A percentile compares a stretch with the other conserved stretches of the same genome.
These are phyloP conservation scores for Saxophila tyrrhenica DNA, from an alignment of 495 filamentous ascomycete species.

Conservation along the genomic window DNA sequence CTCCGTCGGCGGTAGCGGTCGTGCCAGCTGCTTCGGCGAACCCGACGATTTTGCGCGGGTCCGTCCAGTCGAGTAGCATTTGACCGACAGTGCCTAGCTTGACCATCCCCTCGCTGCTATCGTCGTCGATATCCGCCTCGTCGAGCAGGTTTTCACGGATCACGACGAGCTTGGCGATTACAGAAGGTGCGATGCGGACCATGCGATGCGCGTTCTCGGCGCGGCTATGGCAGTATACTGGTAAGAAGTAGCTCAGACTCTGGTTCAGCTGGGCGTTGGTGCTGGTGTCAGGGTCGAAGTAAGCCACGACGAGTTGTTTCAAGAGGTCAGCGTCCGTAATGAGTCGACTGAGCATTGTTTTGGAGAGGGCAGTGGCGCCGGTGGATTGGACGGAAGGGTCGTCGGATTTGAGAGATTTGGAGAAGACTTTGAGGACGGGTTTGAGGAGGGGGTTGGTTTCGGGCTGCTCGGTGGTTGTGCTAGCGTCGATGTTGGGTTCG, in stretches of 20 bases:
- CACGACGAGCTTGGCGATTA: conserved; percentile 50
- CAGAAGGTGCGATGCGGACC: conserved; percentile 54
- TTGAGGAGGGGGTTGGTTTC: conserved; percentile 39
- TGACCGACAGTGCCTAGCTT: conserved; percentile 59
- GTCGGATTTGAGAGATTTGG: conserved; percentile 60
- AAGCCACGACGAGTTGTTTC: conserved; percentile 67
- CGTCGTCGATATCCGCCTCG: conserved; percentile 49
- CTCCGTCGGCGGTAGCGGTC: conserved; percentile 31
- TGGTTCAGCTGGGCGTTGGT: conserved; percentile 82
- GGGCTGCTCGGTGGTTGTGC: conserved; percentile 26
- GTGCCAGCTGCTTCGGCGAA: conserved; percentile 43
- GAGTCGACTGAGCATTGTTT: conserved; percentile 66
- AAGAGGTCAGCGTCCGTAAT: conserved; percentile 59
- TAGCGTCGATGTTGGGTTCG: conserved; percentile 4
- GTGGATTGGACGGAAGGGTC: conserved; percentile 65
- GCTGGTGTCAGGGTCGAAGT: conserved; percentile 79
- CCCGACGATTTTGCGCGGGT: conserved; percentile 74
- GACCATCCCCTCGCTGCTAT: conserved; percentile 45
- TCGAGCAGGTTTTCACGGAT: conserved; percentile 43
- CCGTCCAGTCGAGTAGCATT: conserved; percentile 90
- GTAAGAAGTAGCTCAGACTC: conserved; percentile 86
- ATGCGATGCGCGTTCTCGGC: conserved; percentile 70
- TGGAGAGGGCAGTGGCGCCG: conserved; percentile 71
- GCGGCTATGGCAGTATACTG: conserved; percentile 81
- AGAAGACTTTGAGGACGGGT: conserved; percentile 63